Base-by-base conservation (phyloP, 257 asterid genomes). In the Mitragyna speciosa region DNA sequence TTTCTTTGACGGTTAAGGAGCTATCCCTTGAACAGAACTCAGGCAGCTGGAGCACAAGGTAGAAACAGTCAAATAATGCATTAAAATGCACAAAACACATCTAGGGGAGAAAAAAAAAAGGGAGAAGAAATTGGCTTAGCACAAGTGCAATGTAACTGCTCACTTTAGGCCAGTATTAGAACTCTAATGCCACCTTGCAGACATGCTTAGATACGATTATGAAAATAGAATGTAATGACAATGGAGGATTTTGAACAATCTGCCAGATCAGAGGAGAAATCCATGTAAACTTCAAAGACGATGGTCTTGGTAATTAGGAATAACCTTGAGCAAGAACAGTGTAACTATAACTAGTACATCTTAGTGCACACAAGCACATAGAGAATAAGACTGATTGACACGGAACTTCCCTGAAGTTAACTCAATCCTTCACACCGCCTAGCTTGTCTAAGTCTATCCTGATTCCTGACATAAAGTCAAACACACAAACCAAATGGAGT, bases 11-110 rank as follows among this genome's bases (percentile, higher is more conserved):
- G 8, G 89, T 94, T 73, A 95, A 84, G 79, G 99, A 78, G 89
- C 95, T 89, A 76, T 88, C 96, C 80, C 87, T 88, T 47, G 96
- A 88, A 83, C 98, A 93, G 81, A 95, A 93, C 85, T 93, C 98
- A 2, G 98, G 97, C 79, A 93, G 88, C 98, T 95, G 89, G 28
- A 76, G 58, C 81, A 80, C 45, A 70, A 78, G 30, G 78, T 30
- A 59, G 16, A 58, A 74, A 45, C 1, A 36, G 71, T 73, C 79
- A 69, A 19, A 74, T 56, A 81, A 78, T 68, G 73, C 47, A 24
- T 68, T 41, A 66, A 76, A 61, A 49, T 33, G 75, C 69, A 67
- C 19, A 49, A 78, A 33, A 11, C n/a, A 19, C 28, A 52, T 75
- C 43, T 16, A 16, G 6, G 33, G 12, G 70, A 56, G 11, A 9